Evolutionary conservation across 108 stramenopile genomes (phyloP).

Genomic region (Cyclotella kingstonii): DNA sequence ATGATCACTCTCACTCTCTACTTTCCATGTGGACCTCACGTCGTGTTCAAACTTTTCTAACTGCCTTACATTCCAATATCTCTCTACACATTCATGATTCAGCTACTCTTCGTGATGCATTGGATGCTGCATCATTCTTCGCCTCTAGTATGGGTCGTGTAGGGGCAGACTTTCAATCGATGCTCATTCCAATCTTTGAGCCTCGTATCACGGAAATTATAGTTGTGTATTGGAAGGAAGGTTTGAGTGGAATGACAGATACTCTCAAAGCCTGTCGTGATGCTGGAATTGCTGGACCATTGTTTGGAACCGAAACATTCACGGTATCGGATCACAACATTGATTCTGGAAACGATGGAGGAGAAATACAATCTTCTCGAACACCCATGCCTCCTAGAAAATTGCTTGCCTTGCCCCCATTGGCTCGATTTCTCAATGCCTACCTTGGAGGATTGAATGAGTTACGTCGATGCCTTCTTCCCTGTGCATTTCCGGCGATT

Average conservation of each 20-base stretch:
- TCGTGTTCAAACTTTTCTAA: constrained; percentile 69
- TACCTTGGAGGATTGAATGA: constrained; percentile 80
- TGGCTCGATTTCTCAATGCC: constrained; percentile 79
- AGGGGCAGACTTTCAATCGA: constrained; percentile 80
- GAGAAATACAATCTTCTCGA: constrained; percentile 35
- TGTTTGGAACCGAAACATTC: constrained; percentile 43
- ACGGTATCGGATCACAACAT: constrained; percentile 13
- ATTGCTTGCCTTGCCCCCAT: constrained; percentile 75
- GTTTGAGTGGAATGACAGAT: constrained; percentile 56
- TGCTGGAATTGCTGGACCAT: constrained; percentile 72
- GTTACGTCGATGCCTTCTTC: constrained; percentile 78
- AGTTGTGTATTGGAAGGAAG: constrained; percentile 62
- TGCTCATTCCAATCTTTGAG: constrained; percentile 72
- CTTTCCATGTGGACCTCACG: constrained; percentile 83
- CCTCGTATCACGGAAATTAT: constrained; percentile 56
- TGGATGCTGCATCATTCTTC: constrained; percentile 81
- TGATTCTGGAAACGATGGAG: constrained; percentile 5
- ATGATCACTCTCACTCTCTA: constrained; percentile 53
- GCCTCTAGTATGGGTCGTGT: constrained; percentile 80
- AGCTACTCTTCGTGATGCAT: constrained; percentile 75
- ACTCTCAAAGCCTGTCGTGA: constrained; percentile 77
- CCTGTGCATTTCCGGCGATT: constrained; percentile 62
- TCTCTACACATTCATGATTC: constrained; percentile 52
- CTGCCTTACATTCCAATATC: constrained; percentile 49
- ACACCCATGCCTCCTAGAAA: constrained; percentile 62